Base-by-base conservation (phyloP, 164 flowering plant genomes). In the Protea cynaroides region DNA sequence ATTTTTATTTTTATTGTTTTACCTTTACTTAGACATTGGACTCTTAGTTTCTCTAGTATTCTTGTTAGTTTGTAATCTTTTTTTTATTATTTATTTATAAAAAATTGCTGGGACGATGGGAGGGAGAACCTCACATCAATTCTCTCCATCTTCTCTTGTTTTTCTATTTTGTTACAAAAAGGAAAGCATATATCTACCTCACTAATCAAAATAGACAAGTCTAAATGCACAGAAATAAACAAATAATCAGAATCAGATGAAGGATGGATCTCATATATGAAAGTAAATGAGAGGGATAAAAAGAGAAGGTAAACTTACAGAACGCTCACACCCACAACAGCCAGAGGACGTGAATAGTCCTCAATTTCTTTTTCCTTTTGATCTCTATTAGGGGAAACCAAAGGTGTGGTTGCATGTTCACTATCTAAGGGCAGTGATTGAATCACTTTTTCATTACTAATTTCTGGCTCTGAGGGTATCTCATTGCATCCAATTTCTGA, bases 241-340 rank as follows among this genome's bases (percentile, higher is more conserved):
- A 29, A 2, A 19, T 2, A 29, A 36, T n/a, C 0, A 44, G 10
- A 74, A 13, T 29, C 34, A n/a, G n/a, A 12, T 19, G n/a, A 25
- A 25, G 25, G 34, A 29, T 13, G 49, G 44, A 53, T 34, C 25
- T 22, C 1, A 43, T 18, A 44, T 25, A 58, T 23, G 7, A 68
- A 25, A 15, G 43, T 40, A 29, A n/a, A 54, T 29, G 51, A 49
- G 43, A 54, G 60, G 23, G 29, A 12, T 3, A 38, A 63, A 25
- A 40, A 21, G 49, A 54, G 11, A 17, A 1, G 23, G 63, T 38
- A 62, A 49, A 81, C 96, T 88, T 83, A 94, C 99, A 89, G 68
- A 23, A 89, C 90, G 64, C 99, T 92, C 47, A 82, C 97, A 43
- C 94, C 93, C 21, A 92, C 84, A 75, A 94, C 96, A 52, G 99